Evolutionary conservation across 345 rosid species (phyloP), one percentile per base, ranked within the genome.

Genomic region (Aurinia saxatilis): DNA sequence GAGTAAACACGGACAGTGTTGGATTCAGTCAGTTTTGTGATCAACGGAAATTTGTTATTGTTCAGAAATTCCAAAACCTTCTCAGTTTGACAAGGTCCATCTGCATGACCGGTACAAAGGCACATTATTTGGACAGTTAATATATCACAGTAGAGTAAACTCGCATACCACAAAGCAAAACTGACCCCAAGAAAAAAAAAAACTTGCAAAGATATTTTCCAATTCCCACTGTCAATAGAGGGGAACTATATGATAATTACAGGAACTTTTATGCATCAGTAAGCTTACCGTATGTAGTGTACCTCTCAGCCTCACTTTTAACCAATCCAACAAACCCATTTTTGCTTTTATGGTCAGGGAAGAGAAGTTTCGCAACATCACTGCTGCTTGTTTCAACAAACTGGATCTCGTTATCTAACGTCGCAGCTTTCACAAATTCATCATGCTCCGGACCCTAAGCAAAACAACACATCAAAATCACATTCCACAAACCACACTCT

Each of bases 271-370:
- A 29, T 17, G 53, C 10, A 64, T 8, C 37, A 51, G 30, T 10
- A 11, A 60, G 40, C 97, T 79, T 67, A 84, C 98, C 95, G n/a
- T 80, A 86, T 14, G 41, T 61, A 66, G 84, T 79, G 63, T 88
- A 88, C 72, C 70, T 80, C 60, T 88, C 96, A 1, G 87, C 88
- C 57, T 86, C 96, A 60, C 77, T 82, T 79, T 88, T 88, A 72
- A 91, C 90, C 56, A 91, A 47, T 69, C 95, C 98, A 30, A 91
- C 63, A 67, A 86, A 91, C 49, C 25, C 37, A 23, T 76, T 41
- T 5, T 68, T n/a, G 41, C 69, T 40, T 57, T 69, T 73, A 66
- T 75, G 39, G 50, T 80, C 65, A 14, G 92, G 95, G 74, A 74
- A 84, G 51, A 91, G 90, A 74, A 71, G 73, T 67, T 73, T 75